Base-by-base conservation (phyloP, 106 monocot species). In the Dendrobium officinale region DNA sequence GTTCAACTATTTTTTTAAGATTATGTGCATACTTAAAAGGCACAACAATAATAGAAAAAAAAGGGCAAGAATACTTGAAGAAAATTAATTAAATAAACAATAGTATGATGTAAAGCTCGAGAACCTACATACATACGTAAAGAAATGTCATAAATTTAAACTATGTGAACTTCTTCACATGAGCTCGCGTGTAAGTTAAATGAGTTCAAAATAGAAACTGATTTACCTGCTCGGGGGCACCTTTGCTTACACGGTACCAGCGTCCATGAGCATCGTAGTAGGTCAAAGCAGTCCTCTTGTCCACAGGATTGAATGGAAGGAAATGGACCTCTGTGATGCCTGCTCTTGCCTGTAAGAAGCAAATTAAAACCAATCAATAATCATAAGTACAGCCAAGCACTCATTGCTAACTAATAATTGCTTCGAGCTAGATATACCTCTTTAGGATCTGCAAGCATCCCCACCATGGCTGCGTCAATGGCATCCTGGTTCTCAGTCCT, bases 361-460 rank as follows among this genome's bases (percentile, higher is more conserved):
- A 37, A 73, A 41, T 20, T 16, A 64, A 78, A 40, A 19, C 19
- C 6, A 42, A 1, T 79, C 54, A 29, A 68, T 7, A 54, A 41
- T 72, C n/a, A 75, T 42, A 15, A 67, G 17, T 3, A 77, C 27
- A 7, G 13, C 51, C 2, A 51, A 11, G 43, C 40, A 54, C 9
- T 51, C 37, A 6, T 70, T 26, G 73, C 27, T 61, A 79, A 75
- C 67, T 18, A 55, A 59, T 49, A 81, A 42, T 66, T 26, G 26
- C n/a, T 49, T 29, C 33, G 20, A n/a, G 6, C 11, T 27, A 74
- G 55, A 22, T 45, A 13, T 89, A 96, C 96, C 97, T 98, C 97
- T 84, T 94, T 98, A 13, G 97, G 97, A 58, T 98, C 97, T 15
- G 97, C 91, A 85, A 98, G 97, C 97, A 98, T 98, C 4, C 91